Percentiles rank a stretch among this genome's conserved stretches.
Conservation (phyloP, 371 early-diverging fungal genomes). For the Fennellomyces sp. region DNA sequence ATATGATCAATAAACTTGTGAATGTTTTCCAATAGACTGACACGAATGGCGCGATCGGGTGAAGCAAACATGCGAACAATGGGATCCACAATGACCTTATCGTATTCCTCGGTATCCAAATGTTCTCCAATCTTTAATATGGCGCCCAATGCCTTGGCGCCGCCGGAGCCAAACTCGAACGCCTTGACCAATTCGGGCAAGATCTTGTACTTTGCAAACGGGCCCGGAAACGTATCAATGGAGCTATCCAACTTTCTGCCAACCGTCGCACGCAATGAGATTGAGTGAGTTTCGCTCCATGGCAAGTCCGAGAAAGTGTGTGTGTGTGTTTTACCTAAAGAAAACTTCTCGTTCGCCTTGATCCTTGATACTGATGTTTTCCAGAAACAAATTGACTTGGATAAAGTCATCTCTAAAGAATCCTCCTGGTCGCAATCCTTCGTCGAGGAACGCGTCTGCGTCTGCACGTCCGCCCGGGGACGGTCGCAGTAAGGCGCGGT, state of each 20-base stretch:
- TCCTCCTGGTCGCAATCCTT: constrained; percentile 59
- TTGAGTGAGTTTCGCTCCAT: background rate
- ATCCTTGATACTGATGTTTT: constrained; percentile 88
- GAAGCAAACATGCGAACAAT: constrained; percentile 87
- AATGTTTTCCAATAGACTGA: constrained; percentile 84
- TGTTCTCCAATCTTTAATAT: constrained; percentile 85
- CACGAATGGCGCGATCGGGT: constrained; percentile 87
- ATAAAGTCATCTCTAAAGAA: constrained; percentile 84
- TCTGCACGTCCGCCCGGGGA: constrained; percentile 64
- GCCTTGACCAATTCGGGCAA: constrained; percentile 89
- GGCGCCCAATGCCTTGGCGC: constrained; percentile 80
- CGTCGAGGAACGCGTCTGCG: constrained; percentile 73
- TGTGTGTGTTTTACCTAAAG: constrained; percentile 61
- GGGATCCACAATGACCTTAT: constrained; percentile 66
- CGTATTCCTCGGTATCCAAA: constrained; percentile 76
- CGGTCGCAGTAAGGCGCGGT: constrained; percentile 51
- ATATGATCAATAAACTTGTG: constrained; percentile 73
- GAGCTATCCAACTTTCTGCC: constrained; percentile 56
- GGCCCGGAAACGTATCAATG: constrained; percentile 78
- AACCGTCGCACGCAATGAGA: no score
- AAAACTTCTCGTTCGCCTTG: constrained; percentile 79
- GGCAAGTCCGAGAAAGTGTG: constrained; percentile 5
- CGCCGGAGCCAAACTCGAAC: constrained; percentile 91
- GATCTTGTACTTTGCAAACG: constrained; percentile 86
- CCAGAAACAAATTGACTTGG: constrained; percentile 77